Conservation (phyloP, 1,284 basidiomycete genomes). For the Austroboletus niveus region DNA sequence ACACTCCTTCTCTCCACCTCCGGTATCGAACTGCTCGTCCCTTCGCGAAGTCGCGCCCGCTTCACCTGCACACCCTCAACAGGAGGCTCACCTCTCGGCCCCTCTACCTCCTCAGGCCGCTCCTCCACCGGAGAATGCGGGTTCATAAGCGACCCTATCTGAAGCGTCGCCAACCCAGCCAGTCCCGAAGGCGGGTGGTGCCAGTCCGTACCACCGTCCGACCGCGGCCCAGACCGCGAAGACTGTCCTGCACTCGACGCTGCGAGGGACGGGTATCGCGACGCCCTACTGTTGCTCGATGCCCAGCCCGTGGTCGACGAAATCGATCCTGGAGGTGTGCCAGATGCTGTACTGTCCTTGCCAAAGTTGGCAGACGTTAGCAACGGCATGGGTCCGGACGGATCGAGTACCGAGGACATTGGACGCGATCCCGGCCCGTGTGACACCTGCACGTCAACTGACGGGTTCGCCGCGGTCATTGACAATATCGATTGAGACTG, state of each 20-base stretch:
- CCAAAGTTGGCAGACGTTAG: conserved; percentile 30
- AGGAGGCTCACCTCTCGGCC: background rate
- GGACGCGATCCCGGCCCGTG: background rate
- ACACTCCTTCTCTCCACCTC: conserved; percentile 26
- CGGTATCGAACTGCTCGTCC: conserved; percentile 14
- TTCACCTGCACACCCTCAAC: background rate
- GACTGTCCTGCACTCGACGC: conserved; percentile 18
- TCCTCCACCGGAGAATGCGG: conserved; percentile 25
- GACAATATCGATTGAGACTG: conserved; percentile 3
- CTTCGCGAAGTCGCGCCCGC: conserved; percentile 24
- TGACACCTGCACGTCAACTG: conserved; percentile 14
- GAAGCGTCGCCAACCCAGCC: conserved; percentile 14
- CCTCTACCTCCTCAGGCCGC: background rate
- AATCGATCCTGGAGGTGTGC: conserved; percentile 12
- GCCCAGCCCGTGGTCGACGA: conserved; percentile 13
- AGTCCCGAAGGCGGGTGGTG: conserved; percentile 25
- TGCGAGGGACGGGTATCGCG: conserved; percentile 31
- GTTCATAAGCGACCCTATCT: conserved; percentile 15
- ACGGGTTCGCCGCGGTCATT: conserved; percentile 3
- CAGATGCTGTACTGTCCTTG: conserved; percentile 11
- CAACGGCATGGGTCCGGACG: conserved; percentile 13
- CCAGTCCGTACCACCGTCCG: conserved; percentile 26
- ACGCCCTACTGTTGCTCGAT: conserved; percentile 17
- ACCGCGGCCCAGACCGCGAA: conserved; percentile 7
- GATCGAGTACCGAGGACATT: conserved; percentile 3